Evolutionary conservation across 106 monocot genomes (phyloP), one percentile per base, ranked within the genome.

Genomic region (Apostasia shenzhenica): DNA sequence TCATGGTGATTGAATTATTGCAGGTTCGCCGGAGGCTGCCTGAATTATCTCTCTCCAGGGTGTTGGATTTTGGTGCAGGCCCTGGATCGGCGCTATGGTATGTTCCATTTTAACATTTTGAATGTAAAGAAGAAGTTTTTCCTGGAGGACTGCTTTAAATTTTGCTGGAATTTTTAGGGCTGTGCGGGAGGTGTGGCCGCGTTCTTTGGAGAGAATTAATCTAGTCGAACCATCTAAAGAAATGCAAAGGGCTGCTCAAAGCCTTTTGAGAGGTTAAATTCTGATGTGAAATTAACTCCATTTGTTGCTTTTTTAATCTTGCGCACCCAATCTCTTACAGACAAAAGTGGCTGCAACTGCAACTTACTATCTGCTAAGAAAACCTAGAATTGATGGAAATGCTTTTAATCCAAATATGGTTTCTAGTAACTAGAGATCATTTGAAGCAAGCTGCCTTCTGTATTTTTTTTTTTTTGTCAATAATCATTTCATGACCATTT

Each of bases 51-150:
- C 92, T 92, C 1, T 44, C 81, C 0, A 87, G 63, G 56, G 83
- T 99, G n/a, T 73, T 99, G 81, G 87, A 99, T 83, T 99, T 99
- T 72, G 97, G 97, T 48, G 73, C 92, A 0, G 97, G 97, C 38
- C 97, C 97, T 14, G 90, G 92, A 38, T 92, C 97, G 1, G 92
- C 87, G 1, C 76, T 92, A 67, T 97, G 97, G 97, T 95, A 57
- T 26, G 26, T 26, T 26, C 26, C 26, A 26, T 26, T 26, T 26
- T 26, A 26, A 75, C 77, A 43, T 11, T 45, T 53, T 54, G 9
- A 46, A 44, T 49, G 45, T 7, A 55, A 52, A 8, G 52, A 8
- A 8, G 6, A 52, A 8, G 6, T 52, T 52, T 3, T 52, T 50
- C 6, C 8, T 50, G 50, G 50, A 50, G 50, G 1, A 37, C 40